Evolutionary conservation across 73 alveolate species (phyloP).

Genomic region (Breviolum minutum): DNA sequence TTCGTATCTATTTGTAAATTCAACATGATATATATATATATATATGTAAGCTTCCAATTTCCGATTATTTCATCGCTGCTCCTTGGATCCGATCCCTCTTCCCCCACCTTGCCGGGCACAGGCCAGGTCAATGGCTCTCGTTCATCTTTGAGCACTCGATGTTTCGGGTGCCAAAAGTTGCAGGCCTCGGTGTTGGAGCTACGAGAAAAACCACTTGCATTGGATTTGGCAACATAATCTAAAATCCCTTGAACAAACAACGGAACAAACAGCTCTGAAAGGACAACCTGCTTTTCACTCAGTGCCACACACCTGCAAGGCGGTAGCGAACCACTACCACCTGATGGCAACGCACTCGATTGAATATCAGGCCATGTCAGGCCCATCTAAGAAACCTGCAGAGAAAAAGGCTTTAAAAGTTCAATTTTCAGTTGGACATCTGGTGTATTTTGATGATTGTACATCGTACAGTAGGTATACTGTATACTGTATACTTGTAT

Average conservation of each 20-base stretch:
- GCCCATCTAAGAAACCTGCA: too few species aligned
- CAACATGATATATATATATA: too few species aligned
- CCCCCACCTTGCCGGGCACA: constrained; percentile 50
- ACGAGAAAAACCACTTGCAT: neutral
- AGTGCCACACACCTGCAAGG: constrained; percentile 8
- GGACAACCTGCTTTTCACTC: too few species aligned
- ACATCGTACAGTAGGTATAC: neutral
- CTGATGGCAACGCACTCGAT: neutral
- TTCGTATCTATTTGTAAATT: too few species aligned
- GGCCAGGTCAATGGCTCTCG: constrained; percentile 83
- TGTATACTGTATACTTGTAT: neutral
- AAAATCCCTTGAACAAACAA: too few species aligned
- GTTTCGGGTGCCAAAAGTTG: constrained; percentile 83
- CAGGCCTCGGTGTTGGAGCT: constrained; percentile 12
- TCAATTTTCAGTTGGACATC: too few species aligned
- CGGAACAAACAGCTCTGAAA: neutral
- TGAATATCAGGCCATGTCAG: too few species aligned
- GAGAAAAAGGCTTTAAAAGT: too few species aligned
- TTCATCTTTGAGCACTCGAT: constrained; percentile 68
- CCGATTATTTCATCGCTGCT: too few species aligned
- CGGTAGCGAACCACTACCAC: constrained; percentile 85
- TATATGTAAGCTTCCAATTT: too few species aligned
- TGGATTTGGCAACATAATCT: neutral
- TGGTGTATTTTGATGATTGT: too few species aligned
- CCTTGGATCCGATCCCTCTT: neutral